Evolutionary conservation across 2,329 filamentous ascomycete species (phyloP).

Genomic region (Emergomyces africanus): DNA sequence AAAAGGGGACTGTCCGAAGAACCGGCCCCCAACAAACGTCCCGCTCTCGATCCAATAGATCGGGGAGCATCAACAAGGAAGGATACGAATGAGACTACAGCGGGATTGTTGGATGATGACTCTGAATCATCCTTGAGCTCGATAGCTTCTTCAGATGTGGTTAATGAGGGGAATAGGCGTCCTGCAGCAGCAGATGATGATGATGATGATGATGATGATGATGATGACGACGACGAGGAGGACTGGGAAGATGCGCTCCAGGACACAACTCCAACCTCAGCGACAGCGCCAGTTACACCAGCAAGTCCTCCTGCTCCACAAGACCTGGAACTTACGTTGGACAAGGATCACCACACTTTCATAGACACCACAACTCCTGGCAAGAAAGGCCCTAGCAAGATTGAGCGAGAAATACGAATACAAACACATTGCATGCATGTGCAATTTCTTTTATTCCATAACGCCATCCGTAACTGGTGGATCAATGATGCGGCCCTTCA

Average conservation of each 20-base stretch:
- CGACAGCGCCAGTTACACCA: constrained; percentile 15
- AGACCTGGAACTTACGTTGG: constrained; percentile 61
- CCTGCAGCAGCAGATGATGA: constrained; percentile 51
- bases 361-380: constrained; percentile 44
- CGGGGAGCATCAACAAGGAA: not conserved
- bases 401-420: constrained; percentile 64
- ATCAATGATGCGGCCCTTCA: constrained; percentile 65
- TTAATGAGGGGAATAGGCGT: constrained; percentile 24
- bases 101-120: not conserved
- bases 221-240: constrained; percentile 44
- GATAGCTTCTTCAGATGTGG: not conserved
- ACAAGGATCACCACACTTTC: constrained; percentile 41
- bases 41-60: not conserved
- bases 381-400: constrained; percentile 78
- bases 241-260: constrained; percentile 46
- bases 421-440: constrained; percentile 83
- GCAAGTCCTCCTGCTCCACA: constrained; percentile 43
- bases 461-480: constrained; percentile 74
- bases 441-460: constrained; percentile 77
- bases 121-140: constrained; percentile 2
- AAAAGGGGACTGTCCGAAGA: constrained; percentile 1
- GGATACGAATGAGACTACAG: not conserved
- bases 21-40: not conserved
- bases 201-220: constrained; percentile 52
- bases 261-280: constrained; percentile 25